Base-by-base conservation (phyloP, 768 basidiomycete genomes). In the Suillus brevipes region DNA sequence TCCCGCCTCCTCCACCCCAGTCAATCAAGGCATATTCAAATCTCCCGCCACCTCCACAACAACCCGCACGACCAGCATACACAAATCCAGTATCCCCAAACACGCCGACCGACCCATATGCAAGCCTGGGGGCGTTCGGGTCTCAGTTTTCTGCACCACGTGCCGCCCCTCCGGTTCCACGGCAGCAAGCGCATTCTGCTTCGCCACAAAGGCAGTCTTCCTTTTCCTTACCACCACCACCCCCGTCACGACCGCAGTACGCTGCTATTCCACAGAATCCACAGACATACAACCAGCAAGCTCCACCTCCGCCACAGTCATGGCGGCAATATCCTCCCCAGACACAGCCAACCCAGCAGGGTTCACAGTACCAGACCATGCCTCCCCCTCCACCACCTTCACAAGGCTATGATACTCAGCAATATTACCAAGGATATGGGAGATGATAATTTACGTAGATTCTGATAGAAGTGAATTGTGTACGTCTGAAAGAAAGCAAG, bases 41-140 rank as follows among this genome's bases (percentile, higher is more conserved):
- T 38, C 23, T 66, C 14, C 68, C 71, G 7, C 64, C 70, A 0
- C 69, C 66, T n/a, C 72, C 77, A 9, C 69, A 77, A 10, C 69
- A 78, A 52, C 65, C 73, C 23, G 59, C 71, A n/a, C 73, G 71
- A 58, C 62, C 68, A 66, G 60, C 69, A 50, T 70, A 68, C 66
- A 73, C 68, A 50, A 66, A 71, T 50, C 23, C 37, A 40, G 37
- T 74, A 6, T 55, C 68, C 5, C 50, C 71, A 18, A 72, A 59
- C 9, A 70, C 72, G 59, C 66, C 74, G 10, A 50, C 61, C 42
- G 76, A 81, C 67, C 80, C 81, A 18, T 82, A 83, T 62, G 77
- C 77, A 10, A 66, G 20, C 49, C 69, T 80, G 13, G 71, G 73
- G 20, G 37, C 75, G 25, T 72, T 79, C 37, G 70, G 74, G 23